Percentiles rank a stretch among this genome's conserved stretches.
phyloP scores from a whole-genome alignment of 345 rosid genomes.

The Melaleuca quinquenervia region DNA sequence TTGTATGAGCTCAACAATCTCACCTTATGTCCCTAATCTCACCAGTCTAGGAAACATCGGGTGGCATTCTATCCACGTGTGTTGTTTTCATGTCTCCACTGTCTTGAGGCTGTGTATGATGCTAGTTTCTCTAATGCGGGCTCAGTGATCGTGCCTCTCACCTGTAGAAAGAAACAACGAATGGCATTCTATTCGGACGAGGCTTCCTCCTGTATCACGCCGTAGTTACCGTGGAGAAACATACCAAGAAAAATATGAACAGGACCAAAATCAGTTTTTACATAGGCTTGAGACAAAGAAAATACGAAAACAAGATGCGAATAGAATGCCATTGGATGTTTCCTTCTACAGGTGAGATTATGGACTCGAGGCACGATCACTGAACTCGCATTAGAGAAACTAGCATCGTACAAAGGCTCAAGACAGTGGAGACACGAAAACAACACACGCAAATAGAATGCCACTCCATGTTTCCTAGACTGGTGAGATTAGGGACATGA shows the following conservation, averaged over 20 bases:
- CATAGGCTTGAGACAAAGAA: not conserved
- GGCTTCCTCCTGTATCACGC: not conserved
- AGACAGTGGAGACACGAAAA: too few species aligned
- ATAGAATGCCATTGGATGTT: not conserved
- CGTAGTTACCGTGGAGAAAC: not conserved
- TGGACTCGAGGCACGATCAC: not conserved
- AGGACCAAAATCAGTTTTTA: not conserved
- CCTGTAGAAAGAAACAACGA: too few species aligned
- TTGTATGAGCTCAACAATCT: too few species aligned
- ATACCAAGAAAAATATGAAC: not conserved
- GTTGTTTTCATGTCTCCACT: too few species aligned
- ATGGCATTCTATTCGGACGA: too few species aligned
- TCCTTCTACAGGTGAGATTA: not conserved
- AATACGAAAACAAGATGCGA: fast-evolving
- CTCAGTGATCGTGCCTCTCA: too few species aligned
- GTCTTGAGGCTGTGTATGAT: too few species aligned
- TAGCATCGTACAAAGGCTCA: too few species aligned
- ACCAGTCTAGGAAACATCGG: too few species aligned
- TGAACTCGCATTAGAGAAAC: not conserved
- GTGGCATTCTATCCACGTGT: too few species aligned
- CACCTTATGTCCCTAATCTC: too few species aligned
- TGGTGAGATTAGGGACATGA: not conserved
- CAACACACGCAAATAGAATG: not conserved
- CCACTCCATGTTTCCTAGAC: not conserved
- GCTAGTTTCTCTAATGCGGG: too few species aligned